A percentile compares a stretch with the other conserved stretches of the same genome.
These are phyloP conservation scores for Lanzia echinophila DNA, from an alignment of 2,329 filamentous ascomycete species.

Conservation along the genomic window DNA sequence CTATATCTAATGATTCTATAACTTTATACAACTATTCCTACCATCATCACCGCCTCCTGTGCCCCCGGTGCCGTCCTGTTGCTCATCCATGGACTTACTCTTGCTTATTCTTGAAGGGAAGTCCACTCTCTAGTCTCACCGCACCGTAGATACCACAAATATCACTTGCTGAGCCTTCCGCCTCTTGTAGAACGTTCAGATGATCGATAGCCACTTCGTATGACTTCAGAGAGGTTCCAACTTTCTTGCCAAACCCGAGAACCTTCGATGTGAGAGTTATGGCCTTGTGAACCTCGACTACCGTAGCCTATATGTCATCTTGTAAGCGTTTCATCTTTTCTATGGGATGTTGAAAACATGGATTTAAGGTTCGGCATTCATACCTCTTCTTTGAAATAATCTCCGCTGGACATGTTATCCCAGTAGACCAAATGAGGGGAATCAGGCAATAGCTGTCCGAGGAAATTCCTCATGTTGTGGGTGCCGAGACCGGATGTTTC, in stretches of 20 bases:
- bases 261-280: background rate
- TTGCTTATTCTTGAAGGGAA: background rate
- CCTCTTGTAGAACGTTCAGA: conserved; percentile 1
- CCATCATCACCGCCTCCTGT: too few relatives aligned
- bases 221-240: background rate
- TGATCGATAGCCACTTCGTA: conserved; percentile 5
- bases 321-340: background rate
- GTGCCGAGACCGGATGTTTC: background rate
- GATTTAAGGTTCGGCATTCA: background rate
- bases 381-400: conserved; percentile 4
- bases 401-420: background rate
- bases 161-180: background rate
- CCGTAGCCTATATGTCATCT: background rate
- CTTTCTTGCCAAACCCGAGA: background rate
- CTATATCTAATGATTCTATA: too few relatives aligned
- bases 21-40: too few relatives aligned
- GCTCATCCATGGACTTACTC: background rate
- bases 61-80: too few relatives aligned
- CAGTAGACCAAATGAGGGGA: background rate
- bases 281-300: conserved; percentile 4
- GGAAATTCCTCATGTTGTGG: background rate
- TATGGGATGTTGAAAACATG: background rate
- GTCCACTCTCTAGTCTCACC: conserved; percentile 9
- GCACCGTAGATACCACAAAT: conserved; percentile 8
- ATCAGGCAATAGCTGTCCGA: background rate